A percentile compares a stretch with the other conserved stretches of the same genome.
These are phyloP conservation scores for Persicaria tinctoria DNA, from an alignment of 148 eudicot genomes.

Conservation along the genomic window DNA sequence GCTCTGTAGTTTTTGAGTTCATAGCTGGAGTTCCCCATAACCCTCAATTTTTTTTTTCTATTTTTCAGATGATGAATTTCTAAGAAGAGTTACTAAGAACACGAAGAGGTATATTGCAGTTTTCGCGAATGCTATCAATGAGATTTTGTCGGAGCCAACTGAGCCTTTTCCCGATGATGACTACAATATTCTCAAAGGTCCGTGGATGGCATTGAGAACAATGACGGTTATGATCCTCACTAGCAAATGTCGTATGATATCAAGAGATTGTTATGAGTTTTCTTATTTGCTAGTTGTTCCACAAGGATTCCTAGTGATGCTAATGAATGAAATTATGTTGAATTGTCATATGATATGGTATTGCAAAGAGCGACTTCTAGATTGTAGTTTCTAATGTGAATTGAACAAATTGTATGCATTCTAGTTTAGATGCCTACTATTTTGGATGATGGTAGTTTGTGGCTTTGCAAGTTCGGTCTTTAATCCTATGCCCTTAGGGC, in stretches of 20 bases:
- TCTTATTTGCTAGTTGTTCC: background rate
- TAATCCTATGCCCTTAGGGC: too few relatives aligned
- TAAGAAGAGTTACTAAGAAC: constrained; percentile 62
- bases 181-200: constrained; percentile 86
- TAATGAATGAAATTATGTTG: background rate
- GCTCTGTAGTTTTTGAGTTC: background rate
- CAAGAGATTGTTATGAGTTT: constrained; percentile 71
- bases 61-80: constrained; percentile 69
- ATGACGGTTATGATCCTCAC: constrained; percentile 59
- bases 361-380: background rate
- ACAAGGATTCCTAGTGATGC: background rate
- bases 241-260: constrained; percentile 93
- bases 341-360: background rate
- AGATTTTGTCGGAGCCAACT: constrained; percentile 78
- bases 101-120: constrained; percentile 72
- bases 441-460: too few relatives aligned
- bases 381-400: background rate
- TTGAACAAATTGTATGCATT: background rate
- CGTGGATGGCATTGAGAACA: constrained; percentile 67
- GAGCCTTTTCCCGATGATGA: constrained; percentile 92
- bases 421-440: too few relatives aligned
- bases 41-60: constrained; percentile 9
- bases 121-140: constrained; percentile 87
- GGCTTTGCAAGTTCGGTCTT: too few relatives aligned
- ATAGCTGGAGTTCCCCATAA: background rate